Evolutionary conservation across 2,329 filamentous ascomycete species (phyloP).

Genomic region (Apiospora rasikravindrae): DNA sequence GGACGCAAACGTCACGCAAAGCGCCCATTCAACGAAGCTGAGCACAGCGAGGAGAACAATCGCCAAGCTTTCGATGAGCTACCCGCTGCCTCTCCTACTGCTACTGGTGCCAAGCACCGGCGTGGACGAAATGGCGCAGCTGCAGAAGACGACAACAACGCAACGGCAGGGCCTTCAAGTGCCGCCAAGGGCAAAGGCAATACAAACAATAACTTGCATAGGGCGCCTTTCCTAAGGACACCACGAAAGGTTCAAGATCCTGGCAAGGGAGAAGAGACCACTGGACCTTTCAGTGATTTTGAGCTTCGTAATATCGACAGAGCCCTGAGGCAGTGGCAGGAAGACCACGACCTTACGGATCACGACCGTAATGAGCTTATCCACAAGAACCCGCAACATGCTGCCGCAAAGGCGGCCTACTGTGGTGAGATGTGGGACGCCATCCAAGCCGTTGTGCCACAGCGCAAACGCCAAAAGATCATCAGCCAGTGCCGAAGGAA

Average conservation of each 20-base stretch:
- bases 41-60: slow-evolving; percentile 19
- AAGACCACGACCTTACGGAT: slow-evolving; percentile 49
- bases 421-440: slow-evolving; percentile 54
- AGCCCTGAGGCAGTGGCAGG: slow-evolving; percentile 51
- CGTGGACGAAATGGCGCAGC: slow-evolving; percentile 21
- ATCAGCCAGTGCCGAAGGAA: slow-evolving; percentile 63
- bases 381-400: slow-evolving; percentile 33
- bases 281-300: slow-evolving; percentile 49
- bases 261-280: slow-evolving; percentile 23
- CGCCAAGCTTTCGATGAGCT: slow-evolving; percentile 20
- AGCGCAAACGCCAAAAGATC: slow-evolving; percentile 58
- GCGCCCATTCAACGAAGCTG: slow-evolving; percentile 30
- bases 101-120: slow-evolving; percentile 24
- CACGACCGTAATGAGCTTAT: slow-evolving; percentile 54
- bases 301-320: slow-evolving; percentile 49
- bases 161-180: neutral
- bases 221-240: neutral
- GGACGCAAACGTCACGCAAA: slow-evolving; percentile 35
- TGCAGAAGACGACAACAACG: neutral
- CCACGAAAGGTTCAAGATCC: slow-evolving; percentile 20
- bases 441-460: slow-evolving; percentile 54
- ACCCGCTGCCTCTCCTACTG: slow-evolving; percentile 28
- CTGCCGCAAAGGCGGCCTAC: slow-evolving; percentile 21
- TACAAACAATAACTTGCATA: neutral
- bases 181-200: neutral